These are phyloP conservation scores for Aspergillus panamensis DNA, from an alignment of 495 filamentous ascomycete species.

Conservation along the genomic window DNA sequence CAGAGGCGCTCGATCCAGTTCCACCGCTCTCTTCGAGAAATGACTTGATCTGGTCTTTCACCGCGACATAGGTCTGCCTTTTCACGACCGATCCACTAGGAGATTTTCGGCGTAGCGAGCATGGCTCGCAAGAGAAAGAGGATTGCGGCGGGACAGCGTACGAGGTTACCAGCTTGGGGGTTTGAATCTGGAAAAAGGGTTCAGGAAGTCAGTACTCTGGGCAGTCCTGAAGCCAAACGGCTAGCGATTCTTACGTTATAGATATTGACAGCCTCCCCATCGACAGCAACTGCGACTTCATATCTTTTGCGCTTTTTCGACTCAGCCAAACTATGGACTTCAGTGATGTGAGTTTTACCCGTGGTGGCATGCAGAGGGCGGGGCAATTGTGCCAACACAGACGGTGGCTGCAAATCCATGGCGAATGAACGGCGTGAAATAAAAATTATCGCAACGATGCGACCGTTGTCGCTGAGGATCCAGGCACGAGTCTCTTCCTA, in stretches of 20 bases:
- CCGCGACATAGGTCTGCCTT: constrained; percentile 67
- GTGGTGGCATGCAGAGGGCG: constrained; percentile 57
- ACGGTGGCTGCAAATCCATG: constrained; percentile 48
- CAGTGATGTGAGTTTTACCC: constrained; percentile 59
- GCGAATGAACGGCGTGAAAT: constrained; percentile 14
- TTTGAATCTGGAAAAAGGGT: constrained; percentile 58
- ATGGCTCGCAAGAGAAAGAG: constrained; percentile 71
- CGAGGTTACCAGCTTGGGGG: constrained; percentile 74
- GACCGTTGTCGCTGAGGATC: constrained; percentile 21
- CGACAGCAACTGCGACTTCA: constrained; percentile 81
- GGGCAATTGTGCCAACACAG: constrained; percentile 63
- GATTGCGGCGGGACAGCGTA: constrained; percentile 83
- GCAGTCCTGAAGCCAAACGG: background rate
- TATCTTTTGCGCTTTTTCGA: constrained; percentile 80
- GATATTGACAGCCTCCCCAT: constrained; percentile 87
- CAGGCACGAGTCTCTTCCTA: constrained; percentile 18
- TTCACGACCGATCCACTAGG: constrained; percentile 49
- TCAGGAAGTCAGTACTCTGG: background rate
- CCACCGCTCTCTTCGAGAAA: constrained; percentile 48
- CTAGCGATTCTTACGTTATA: constrained; percentile 66
- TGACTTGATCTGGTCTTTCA: constrained; percentile 47
- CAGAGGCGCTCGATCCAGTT: constrained; percentile 33
- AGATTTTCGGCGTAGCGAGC: constrained; percentile 64
- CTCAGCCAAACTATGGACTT: constrained; percentile 68
- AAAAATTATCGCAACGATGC: constrained; percentile 6